These are phyloP conservation scores for Clavariopsis aquatica DNA, from an alignment of 495 filamentous ascomycete species.

Conservation along the genomic window DNA sequence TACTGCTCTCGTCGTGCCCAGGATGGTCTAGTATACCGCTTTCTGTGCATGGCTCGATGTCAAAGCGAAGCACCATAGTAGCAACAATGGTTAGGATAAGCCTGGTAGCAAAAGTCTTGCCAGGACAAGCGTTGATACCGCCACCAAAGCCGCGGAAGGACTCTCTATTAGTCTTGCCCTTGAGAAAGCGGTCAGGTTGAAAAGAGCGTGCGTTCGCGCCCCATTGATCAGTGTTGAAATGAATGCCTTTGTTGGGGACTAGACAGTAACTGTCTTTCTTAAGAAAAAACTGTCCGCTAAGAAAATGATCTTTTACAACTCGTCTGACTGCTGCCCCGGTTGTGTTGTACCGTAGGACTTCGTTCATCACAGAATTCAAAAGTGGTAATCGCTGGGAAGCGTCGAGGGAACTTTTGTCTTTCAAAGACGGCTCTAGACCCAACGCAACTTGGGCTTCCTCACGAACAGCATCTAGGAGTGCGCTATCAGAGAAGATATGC, in stretches of 20 bases:
- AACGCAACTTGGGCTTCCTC: not conserved
- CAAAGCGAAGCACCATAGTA: not conserved
- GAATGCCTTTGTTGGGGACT: not conserved
- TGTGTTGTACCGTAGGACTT: not conserved
- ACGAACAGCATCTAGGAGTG: not conserved
- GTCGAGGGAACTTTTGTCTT: not conserved
- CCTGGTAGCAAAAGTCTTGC: not conserved
- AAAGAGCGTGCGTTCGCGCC: not conserved
- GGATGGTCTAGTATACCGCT: too few species aligned
- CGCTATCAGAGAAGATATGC: not conserved
- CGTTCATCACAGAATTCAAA: not conserved
- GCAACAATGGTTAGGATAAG: not conserved
- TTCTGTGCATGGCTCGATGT: too few species aligned
- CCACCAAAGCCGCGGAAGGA: not conserved
- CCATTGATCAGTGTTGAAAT: not conserved
- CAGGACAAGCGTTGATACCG: not conserved
- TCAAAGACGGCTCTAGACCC: not conserved
- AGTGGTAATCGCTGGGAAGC: not conserved
- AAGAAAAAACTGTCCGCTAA: not conserved
- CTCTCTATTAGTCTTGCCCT: not conserved
- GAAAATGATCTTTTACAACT: not conserved
- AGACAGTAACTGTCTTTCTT: not conserved
- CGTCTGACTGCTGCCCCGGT: not conserved
- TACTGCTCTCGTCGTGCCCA: too few species aligned
- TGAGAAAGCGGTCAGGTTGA: not conserved